These are phyloP conservation scores for Yamadazyma buinensis DNA, from an alignment of 1,139 yeast genomes.

Conservation along the genomic window DNA sequence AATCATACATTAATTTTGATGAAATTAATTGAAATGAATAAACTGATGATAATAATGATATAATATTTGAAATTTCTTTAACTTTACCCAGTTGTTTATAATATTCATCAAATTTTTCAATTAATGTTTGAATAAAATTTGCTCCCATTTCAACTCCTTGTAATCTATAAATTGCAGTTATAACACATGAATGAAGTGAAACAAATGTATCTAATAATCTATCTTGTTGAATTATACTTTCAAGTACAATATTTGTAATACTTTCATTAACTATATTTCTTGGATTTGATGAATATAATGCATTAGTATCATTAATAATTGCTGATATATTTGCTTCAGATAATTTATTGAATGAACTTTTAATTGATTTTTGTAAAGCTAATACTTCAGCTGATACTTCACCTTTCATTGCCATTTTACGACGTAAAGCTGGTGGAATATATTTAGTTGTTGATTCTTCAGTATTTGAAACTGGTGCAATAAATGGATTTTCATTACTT, in stretches of 20 bases:
- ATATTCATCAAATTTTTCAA: constrained; percentile 56
- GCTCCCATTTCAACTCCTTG: constrained; percentile 95
- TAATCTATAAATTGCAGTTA: constrained; percentile 68
- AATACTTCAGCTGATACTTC: constrained; percentile 45
- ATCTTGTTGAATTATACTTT: constrained; percentile 62
- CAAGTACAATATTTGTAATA: constrained; percentile 59
- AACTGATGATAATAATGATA: constrained; percentile 71
- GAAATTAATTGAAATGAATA: constrained; percentile 77
- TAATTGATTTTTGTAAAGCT: constrained; percentile 57
- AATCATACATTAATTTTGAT: constrained; percentile 71
- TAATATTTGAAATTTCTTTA: constrained; percentile 64
- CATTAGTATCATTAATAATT: constrained; percentile 66
- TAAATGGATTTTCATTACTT: constrained; percentile 60
- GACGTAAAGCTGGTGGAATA: constrained; percentile 81
- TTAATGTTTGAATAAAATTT: constrained; percentile 68
- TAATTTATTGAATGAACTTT: constrained; percentile 79
- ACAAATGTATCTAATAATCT: constrained; percentile 75
- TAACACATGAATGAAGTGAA: constrained; percentile 73
- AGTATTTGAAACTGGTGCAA: too few species aligned
- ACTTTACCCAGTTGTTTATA: constrained; percentile 26
- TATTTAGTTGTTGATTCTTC: too few species aligned
- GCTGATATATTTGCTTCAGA: constrained; percentile 79
- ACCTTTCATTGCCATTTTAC: constrained; percentile 41
- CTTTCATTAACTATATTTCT: constrained; percentile 74
- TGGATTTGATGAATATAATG: constrained; percentile 61